A percentile compares a stretch with the other conserved stretches of the same genome.
These are phyloP conservation scores for Phytophthora nicotianae DNA, from an alignment of 352 stramenopile species.

Conservation along the genomic window DNA sequence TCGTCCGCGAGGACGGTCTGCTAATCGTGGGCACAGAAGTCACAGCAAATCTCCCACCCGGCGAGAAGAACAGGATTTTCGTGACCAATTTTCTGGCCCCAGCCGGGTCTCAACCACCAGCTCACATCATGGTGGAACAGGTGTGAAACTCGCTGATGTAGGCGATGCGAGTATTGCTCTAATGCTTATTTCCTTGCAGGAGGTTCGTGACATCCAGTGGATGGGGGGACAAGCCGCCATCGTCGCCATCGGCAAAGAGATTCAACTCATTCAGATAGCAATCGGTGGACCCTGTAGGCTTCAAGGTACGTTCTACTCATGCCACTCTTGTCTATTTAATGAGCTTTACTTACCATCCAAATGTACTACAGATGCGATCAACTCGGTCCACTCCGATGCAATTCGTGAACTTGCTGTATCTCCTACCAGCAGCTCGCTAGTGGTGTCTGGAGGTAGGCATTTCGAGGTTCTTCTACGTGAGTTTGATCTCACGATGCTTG, in stretches of 20 bases:
- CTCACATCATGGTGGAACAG: conserved; percentile 45
- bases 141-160: conserved; percentile 32
- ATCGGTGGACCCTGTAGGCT: conserved; percentile 37
- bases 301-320: conserved; percentile 30
- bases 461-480: not conserved
- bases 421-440: conserved; percentile 20
- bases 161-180: not conserved
- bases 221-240: conserved; percentile 50
- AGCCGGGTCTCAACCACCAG: conserved; percentile 21
- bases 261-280: conserved; percentile 63
- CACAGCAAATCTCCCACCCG: conserved; percentile 5
- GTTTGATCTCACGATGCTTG: not conserved
- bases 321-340: not conserved
- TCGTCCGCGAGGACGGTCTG: conserved; percentile 74
- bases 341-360: not conserved
- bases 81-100: conserved; percentile 52
- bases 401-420: conserved; percentile 77
- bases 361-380: conserved; percentile 48
- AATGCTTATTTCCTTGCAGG: conserved; percentile 39
- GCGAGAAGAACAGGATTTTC: conserved; percentile 64
- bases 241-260: conserved; percentile 69
- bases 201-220: conserved; percentile 80
- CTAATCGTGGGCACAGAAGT: conserved; percentile 74
- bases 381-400: conserved; percentile 63
- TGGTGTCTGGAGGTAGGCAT: conserved; percentile 51